A percentile compares a stretch with the other conserved stretches of the same genome.
Evolutionary conservation across 2,329 filamentous ascomycete species (phyloP).

Genomic region (Lachnellula subtilissima): DNA sequence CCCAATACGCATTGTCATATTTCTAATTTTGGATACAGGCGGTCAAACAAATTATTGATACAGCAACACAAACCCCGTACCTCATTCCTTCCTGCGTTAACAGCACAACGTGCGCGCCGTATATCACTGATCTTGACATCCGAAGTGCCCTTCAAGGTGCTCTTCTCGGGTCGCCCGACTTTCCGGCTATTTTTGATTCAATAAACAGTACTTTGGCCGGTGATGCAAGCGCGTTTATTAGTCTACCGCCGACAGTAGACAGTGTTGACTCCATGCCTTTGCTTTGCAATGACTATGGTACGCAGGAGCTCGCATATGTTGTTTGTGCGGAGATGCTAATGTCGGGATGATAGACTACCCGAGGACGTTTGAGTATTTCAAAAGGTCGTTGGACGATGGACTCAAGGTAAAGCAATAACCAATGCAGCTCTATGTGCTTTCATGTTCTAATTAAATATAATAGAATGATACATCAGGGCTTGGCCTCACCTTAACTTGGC

Average conservation of each 20-base stretch:
- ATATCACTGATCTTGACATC: slow-evolving; percentile 1
- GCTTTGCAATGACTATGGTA: slow-evolving; percentile 5
- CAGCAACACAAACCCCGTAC: neutral
- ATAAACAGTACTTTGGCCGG: neutral
- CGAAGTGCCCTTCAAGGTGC: neutral
- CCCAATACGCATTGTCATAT: neutral
- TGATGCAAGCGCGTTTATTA: slow-evolving; percentile 1
- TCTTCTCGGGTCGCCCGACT: slow-evolving; percentile 2
- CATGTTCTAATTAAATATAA: neutral
- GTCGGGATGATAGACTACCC: neutral
- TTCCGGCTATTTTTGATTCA: slow-evolving; percentile 1
- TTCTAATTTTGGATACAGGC: neutral
- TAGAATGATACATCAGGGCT: neutral
- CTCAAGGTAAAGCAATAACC: neutral
- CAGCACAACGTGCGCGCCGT: slow-evolving; percentile 1
- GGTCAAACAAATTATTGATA: neutral
- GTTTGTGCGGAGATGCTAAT: neutral
- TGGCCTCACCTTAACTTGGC: neutral
- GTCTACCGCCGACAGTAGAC: neutral
- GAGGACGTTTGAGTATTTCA: neutral
- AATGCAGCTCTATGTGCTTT: neutral
- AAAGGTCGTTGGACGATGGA: slow-evolving; percentile 1
- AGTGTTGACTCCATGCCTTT: slow-evolving; percentile 3
- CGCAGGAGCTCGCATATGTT: neutral
- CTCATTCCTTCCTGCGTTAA: neutral